Conservation (phyloP, 1,284 basidiomycete genomes). For the Trametes polyzona region DNA sequence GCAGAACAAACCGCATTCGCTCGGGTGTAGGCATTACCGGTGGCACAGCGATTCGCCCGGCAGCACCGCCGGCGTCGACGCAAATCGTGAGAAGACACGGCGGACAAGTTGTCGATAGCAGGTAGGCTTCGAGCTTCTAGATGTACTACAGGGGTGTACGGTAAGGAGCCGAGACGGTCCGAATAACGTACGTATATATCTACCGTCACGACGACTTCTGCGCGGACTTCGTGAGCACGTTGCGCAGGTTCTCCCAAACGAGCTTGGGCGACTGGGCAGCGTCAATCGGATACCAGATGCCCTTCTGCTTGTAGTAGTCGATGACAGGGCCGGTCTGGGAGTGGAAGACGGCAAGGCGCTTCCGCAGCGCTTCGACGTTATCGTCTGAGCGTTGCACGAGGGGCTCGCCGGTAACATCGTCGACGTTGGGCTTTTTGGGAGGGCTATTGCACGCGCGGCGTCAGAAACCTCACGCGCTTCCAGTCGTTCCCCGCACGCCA, state of each 20-base stretch:
- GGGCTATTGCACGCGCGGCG: conserved; percentile 62
- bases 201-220: conserved; percentile 24
- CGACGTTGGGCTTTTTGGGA: conserved; percentile 92
- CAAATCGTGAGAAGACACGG: background rate
- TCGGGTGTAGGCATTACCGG: too few species aligned
- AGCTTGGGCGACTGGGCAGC: conserved; percentile 91
- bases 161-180: conserved; percentile 18
- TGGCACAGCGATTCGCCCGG: background rate
- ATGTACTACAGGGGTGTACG: conserved; percentile 20
- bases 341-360: conserved; percentile 89
- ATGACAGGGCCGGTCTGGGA: conserved; percentile 93
- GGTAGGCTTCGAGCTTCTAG: conserved; percentile 8
- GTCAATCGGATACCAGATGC: conserved; percentile 89
- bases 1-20: background rate
- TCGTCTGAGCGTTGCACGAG: conserved; percentile 93
- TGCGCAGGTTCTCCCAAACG: conserved; percentile 86
- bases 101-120: conserved; percentile 4
- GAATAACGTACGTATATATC: conserved; percentile 12
- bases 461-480: conserved; percentile 3
- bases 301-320: conserved; percentile 94
- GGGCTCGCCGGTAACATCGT: conserved; percentile 95
- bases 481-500: conserved; percentile 26
- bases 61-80: background rate
- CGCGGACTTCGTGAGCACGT: conserved; percentile 50
- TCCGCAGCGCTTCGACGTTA: conserved; percentile 91